Evolutionary conservation across 2,329 filamentous ascomycete species (phyloP), one percentile per base, ranked within the genome.

Genomic region (Dothiorella sarmentorum): DNA sequence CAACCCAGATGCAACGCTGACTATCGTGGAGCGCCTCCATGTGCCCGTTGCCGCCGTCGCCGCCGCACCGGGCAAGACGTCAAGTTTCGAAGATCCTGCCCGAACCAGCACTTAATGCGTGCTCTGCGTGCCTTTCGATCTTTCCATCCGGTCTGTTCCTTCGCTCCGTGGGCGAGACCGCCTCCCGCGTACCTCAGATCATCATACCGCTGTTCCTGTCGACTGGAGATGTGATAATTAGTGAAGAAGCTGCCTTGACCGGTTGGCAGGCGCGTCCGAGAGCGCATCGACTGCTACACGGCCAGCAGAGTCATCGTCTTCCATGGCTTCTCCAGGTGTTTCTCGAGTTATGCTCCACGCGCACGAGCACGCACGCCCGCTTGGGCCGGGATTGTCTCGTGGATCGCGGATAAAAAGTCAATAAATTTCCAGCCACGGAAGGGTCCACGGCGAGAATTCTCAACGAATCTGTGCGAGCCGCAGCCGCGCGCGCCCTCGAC

Each of bases 351-450:
- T 53, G 49, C 47, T 52, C 47, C 47, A 35, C 47, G 33, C 11
- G 44, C 26, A 43, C 29, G 29, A 15, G 43, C 43, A 20, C 43
- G 43, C 43, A 45, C 43, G 26, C 22, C 24, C 43, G 26, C 40
- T 15, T 20, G 13, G 47, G 27, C 22, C 47, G 33, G 45, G 29
- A 24, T 24, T 38, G 31, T 13, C 24, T 45, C 49, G 49, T 40
- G 49, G 49, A 53, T 40, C 49, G 49, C 49, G 49, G 49, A 53
- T 40, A 40, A 53, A 53, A 51, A 38, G 27, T 52, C 47, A 52
- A 53, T 53, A 22, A 42, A 40, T 40, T 29, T 15, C 24, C 42
- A 52, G 47, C 47, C 47, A 52, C 47, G 42, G n/a, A 37, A 27
- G 47, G 47, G 31, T 38, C 45, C 47, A 51, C 47, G 47, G 17